A percentile compares a stretch with the other conserved stretches of the same genome.
These are phyloP conservation scores for Agaricus bisporus DNA, from an alignment of 768 basidiomycete species.

Conservation along the genomic window DNA sequence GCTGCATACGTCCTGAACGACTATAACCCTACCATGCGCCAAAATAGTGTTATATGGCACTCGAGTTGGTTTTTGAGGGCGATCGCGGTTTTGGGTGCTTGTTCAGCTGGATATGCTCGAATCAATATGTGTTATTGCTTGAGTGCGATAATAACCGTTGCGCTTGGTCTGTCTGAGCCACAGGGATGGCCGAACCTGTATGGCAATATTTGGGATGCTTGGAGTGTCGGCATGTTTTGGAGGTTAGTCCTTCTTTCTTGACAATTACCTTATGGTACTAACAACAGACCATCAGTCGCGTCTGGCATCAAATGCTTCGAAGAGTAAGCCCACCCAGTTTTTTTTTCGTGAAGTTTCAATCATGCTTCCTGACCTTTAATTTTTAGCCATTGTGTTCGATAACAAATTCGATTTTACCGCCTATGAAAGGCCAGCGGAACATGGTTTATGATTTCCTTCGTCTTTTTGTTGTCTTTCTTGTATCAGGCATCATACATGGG, in stretches of 20 bases:
- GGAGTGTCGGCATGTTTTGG: conserved; percentile 7
- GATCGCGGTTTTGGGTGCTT: neutral
- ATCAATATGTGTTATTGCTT: neutral
- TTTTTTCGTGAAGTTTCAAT: neutral
- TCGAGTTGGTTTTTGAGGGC: neutral
- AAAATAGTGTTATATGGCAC: neutral
- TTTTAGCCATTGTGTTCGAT: conserved; percentile 21
- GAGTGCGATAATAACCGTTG: neutral
- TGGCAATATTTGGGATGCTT: neutral
- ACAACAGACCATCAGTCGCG: conserved; percentile 15
- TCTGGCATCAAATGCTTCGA: conserved; percentile 32
- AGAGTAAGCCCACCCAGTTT: conserved; percentile 20
- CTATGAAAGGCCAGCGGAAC: conserved; percentile 18
- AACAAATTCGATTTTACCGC: conserved; percentile 18
- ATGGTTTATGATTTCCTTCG: conserved; percentile 20
- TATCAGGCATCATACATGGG: conserved; percentile 29
- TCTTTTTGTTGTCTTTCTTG: conserved; percentile 27
- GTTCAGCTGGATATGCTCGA: neutral
- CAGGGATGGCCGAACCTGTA: conserved; percentile 7
- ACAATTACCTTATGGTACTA: neutral
- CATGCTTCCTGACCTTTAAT: neutral
- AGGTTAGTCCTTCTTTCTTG: neutral
- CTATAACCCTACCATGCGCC: neutral
- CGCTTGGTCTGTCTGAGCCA: neutral
- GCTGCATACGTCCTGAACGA: neutral